A percentile compares a stretch with the other conserved stretches of the same genome.
Evolutionary conservation across 148 eudicot genomes (phyloP).

Genomic region (Rhododendron henanense): DNA sequence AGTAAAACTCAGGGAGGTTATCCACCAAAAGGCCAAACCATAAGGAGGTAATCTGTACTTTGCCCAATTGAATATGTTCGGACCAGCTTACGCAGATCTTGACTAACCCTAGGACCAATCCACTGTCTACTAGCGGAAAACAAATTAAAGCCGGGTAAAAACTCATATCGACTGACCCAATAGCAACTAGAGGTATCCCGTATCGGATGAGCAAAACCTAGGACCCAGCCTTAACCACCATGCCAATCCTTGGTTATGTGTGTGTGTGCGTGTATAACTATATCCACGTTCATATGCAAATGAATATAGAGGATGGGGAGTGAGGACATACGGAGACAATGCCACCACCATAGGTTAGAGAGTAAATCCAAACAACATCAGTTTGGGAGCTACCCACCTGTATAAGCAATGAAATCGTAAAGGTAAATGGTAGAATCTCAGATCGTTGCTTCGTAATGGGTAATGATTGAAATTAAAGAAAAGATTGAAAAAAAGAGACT

Average conservation of each 20-base stretch:
- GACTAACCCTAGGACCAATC: not conserved
- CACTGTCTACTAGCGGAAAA: not conserved
- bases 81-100: not conserved
- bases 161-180: not conserved
- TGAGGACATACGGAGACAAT: slow-evolving; percentile 67
- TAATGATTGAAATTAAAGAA: not conserved
- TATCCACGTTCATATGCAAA: not conserved
- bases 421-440: not conserved
- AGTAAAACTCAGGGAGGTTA: too few species aligned
- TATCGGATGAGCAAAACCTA: not conserved
- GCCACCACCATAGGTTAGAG: slow-evolving; percentile 93
- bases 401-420: not conserved
- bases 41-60: too few species aligned
- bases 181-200: not conserved
- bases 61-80: not conserved
- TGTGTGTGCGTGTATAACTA: not conserved
- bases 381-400: slow-evolving; percentile 69
- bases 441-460: not conserved
- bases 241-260: not conserved
- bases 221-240: not conserved
- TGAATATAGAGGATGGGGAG: not conserved
- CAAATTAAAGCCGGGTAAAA: not conserved
- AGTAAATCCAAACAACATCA: slow-evolving; percentile 93
- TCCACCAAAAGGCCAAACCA: too few species aligned
- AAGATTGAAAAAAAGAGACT: not conserved